Evolutionary conservation across 2,329 filamentous ascomycete species (phyloP).

Genomic region (Colletotrichum camelliae): DNA sequence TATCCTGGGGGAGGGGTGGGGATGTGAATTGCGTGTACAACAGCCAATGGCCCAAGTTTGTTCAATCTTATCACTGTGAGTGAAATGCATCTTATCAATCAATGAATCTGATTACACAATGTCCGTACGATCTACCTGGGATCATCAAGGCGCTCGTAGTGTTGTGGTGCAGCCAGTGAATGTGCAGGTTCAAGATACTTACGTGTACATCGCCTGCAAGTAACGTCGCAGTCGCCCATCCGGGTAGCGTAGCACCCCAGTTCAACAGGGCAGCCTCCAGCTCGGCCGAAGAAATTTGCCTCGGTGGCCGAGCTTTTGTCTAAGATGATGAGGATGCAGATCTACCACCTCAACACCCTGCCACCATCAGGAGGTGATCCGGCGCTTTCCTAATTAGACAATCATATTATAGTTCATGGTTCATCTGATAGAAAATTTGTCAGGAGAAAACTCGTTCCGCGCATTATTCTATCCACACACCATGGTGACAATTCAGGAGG

Average conservation of each 20-base stretch:
- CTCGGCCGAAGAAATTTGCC: neutral
- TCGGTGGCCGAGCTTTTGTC: neutral
- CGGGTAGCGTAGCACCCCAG: neutral
- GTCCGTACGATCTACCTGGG: neutral
- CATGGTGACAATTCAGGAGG: neutral
- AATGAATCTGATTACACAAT: neutral
- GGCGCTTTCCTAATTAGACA: neutral
- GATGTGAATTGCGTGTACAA: neutral
- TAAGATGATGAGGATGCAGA: neutral
- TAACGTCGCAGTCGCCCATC: neutral
- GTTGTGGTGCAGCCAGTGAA: neutral
- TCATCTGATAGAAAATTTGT: neutral
- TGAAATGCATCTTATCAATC: neutral
- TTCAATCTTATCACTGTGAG: neutral
- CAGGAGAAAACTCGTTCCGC: neutral
- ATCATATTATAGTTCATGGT: neutral
- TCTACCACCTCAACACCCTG: neutral
- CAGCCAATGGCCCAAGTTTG: neutral
- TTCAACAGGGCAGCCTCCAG: neutral
- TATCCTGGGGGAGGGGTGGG: neutral
- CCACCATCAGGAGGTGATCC: neutral
- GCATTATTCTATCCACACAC: neutral
- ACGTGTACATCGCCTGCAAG: neutral
- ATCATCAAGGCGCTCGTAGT: neutral
- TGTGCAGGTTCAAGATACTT: neutral